phyloP scores from a whole-genome alignment of 2,329 filamentous ascomycete genomes.

The Chaetomium globosum region DNA sequence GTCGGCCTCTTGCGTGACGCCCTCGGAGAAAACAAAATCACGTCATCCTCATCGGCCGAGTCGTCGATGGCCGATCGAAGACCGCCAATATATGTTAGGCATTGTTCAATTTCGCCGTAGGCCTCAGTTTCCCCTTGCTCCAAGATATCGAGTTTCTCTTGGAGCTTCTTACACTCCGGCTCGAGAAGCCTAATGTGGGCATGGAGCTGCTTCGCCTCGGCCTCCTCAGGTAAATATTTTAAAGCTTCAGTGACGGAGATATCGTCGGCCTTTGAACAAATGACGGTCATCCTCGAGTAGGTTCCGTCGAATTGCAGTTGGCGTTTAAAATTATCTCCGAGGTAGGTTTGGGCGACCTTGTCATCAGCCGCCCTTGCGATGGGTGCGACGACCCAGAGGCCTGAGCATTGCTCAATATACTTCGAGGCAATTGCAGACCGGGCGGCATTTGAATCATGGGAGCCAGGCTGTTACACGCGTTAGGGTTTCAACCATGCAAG shows the following conservation, averaged over 20 bases:
- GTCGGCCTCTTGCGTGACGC: slow-evolving; percentile 19
- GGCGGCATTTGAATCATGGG: slow-evolving; percentile 63
- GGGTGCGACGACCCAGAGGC: slow-evolving; percentile 62
- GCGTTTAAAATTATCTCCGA: slow-evolving; percentile 58
- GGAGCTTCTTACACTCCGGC: not conserved
- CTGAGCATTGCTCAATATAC: slow-evolving; percentile 62
- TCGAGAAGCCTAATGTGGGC: not conserved
- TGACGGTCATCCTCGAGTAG: slow-evolving; percentile 57
- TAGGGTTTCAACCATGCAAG: slow-evolving; percentile 16
- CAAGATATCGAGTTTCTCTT: not conserved
- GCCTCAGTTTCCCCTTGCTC: no score
- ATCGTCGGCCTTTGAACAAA: slow-evolving; percentile 65
- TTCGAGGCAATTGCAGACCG: slow-evolving; percentile 57
- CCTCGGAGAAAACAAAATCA: not conserved
- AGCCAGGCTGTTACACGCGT: slow-evolving; percentile 49
- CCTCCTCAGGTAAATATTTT: slow-evolving; percentile 39
- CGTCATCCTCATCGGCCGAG: slow-evolving; percentile 1
- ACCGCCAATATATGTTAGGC: slow-evolving; percentile 31
- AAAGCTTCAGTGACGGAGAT: slow-evolving; percentile 48
- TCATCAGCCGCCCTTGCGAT: slow-evolving; percentile 64
- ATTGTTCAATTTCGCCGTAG: slow-evolving; percentile 24
- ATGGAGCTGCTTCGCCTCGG: not conserved
- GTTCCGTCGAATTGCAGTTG: slow-evolving; percentile 62
- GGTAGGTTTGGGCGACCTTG: slow-evolving; percentile 58
- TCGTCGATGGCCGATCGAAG: slow-evolving; percentile 33